Evolutionary conservation across 495 filamentous ascomycete species (phyloP), one percentile per base, ranked within the genome.

Genomic region (Neurospora pannonica): DNA sequence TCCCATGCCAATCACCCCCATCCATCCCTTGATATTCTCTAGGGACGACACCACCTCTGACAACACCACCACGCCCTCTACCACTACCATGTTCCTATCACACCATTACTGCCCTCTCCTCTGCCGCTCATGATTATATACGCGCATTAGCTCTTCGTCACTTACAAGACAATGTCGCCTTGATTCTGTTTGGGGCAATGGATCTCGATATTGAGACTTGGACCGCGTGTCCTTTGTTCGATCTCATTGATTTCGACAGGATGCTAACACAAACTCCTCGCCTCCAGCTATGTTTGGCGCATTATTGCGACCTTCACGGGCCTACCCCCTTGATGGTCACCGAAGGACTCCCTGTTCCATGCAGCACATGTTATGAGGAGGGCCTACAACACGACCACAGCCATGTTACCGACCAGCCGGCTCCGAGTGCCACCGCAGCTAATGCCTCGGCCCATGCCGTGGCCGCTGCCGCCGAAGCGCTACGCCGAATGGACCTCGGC

Each of bases 281-380:
- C 70, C 73, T 87, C 74, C 83, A 98, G 95, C 89, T 97, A 79
- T 97, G 94, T 81, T 89, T 98, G 77, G 95, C 95, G 79, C 95
- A 98, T 85, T 98, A 97, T 83, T 98, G 95, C 87, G 95, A 98
- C 83, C 87, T 94, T 78, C 94, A 98, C 87, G 95, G 95, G 75
- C 95, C 95, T 15, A 97, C 94, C 70, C 96, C 94, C 71, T 90
- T 98, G 82, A 92, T 98, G 84, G 97, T 97, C 82, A 97, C 95
- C 72, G 94, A 97, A 83, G 92, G 93, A 70, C 85, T 93, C 34
- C 92, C 93, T 1, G 90, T 94, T 62, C 86, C 91, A 71, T 98
- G 95, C 79, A 81, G 86, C 72, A 89, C 90, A 81, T 98, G 95
- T 80, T 90, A 84, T 78, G 88, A 90, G 67, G 86, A 87, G 70